These are phyloP conservation scores for Hippophae tibetana DNA, from an alignment of 306 rosid genomes.

Conservation along the genomic window DNA sequence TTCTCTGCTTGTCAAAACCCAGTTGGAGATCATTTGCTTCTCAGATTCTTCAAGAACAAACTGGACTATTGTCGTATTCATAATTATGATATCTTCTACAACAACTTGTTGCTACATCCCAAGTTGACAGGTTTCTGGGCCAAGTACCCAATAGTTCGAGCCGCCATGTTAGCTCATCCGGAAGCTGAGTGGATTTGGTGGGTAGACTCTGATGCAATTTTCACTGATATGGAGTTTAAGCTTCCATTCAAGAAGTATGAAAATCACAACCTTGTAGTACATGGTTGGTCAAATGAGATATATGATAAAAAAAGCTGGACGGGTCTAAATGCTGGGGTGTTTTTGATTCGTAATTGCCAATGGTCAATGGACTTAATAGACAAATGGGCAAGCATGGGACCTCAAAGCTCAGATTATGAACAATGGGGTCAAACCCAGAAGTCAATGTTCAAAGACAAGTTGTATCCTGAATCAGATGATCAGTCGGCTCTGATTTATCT, in stretches of 20 bases:
- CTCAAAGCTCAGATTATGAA: constrained; percentile 8
- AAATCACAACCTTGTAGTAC: constrained; percentile 21
- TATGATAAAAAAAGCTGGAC: constrained; percentile 36
- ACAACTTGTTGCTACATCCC: constrained; percentile 29
- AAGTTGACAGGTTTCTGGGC: constrained; percentile 39
- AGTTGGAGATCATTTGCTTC: constrained; percentile 38
- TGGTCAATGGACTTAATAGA: constrained; percentile 43
- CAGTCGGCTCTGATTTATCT: constrained; percentile 31
- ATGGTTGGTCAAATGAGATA: constrained; percentile 25
- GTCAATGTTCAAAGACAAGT: constrained; percentile 25
- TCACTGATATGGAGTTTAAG: constrained; percentile 38
- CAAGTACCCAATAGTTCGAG: constrained; percentile 21
- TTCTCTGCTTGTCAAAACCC: constrained; percentile 26
- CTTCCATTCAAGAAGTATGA: constrained; percentile 20
- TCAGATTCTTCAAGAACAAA: constrained; percentile 46
- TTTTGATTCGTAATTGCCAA: constrained; percentile 32
- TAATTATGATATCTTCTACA: constrained; percentile 29
- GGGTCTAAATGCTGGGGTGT: constrained; percentile 26
- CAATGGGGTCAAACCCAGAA: constrained; percentile 23
- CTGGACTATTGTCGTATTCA: constrained; percentile 44
- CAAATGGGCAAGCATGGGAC: constrained; percentile 40
- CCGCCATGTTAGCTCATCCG: constrained; percentile 38
- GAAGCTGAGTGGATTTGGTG: constrained; percentile 49
- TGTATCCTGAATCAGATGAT: constrained; percentile 25
- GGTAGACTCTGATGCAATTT: constrained; percentile 36